phyloP scores from a whole-genome alignment of 352 stramenopile genomes.

The Globisporangium carolinianum region DNA sequence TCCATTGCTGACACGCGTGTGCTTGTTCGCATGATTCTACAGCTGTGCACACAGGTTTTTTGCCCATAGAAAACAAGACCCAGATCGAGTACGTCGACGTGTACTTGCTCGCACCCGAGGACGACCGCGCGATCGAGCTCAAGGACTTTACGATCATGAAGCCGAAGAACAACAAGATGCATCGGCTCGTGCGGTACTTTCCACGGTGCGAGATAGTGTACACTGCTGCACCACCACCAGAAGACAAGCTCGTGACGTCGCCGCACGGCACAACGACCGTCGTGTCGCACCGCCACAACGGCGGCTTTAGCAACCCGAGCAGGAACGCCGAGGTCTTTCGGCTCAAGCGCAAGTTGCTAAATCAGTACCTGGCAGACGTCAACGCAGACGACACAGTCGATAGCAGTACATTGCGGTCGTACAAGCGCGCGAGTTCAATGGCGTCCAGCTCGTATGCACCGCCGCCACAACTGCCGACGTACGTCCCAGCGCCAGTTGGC shows the following conservation, averaged over 20 bases:
- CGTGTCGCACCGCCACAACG: constrained; percentile 49
- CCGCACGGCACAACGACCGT: constrained; percentile 45
- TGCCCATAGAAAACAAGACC: neutral
- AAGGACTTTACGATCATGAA: constrained; percentile 84
- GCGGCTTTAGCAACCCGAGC: constrained; percentile 67
- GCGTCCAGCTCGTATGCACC: constrained; percentile 8
- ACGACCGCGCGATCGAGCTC: constrained; percentile 51
- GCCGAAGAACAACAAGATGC: constrained; percentile 73
- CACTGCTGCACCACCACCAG: constrained; percentile 43
- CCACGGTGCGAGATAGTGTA: constrained; percentile 69
- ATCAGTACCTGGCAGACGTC: constrained; percentile 44
- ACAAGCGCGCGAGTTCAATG: constrained; percentile 12
- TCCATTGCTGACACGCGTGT: too few species aligned
- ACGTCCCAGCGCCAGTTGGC: constrained; percentile 33
- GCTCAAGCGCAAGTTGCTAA: constrained; percentile 55
- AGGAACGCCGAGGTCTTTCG: constrained; percentile 62
- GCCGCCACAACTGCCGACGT: constrained; percentile 32
- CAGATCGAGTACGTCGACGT: constrained; percentile 64
- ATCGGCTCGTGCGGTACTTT: constrained; percentile 60
- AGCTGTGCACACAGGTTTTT: neutral
- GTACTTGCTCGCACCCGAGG: constrained; percentile 63
- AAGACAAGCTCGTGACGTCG: constrained; percentile 51
- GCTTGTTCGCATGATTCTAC: neutral
- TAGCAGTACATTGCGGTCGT: constrained; percentile 3
- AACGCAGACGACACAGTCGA: neutral